Evolutionary conservation across 257 asterid genomes (phyloP).

Genomic region (Euphrasia confusa): DNA sequence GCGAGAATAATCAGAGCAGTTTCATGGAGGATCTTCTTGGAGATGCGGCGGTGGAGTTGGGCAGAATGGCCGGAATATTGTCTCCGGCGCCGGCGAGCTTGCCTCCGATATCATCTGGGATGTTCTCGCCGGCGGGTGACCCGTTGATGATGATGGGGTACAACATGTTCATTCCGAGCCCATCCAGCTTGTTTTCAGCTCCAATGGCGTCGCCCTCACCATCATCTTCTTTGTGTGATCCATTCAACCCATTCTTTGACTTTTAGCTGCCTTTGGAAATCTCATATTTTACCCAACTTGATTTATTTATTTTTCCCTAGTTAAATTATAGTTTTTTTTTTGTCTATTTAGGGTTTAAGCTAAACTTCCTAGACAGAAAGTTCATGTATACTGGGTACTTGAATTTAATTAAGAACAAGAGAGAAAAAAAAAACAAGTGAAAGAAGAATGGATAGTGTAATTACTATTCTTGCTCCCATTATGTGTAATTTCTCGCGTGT

Average conservation of each 20-base stretch:
- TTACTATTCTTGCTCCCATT: no score
- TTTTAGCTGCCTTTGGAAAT: conserved; percentile 31
- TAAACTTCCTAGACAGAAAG: conserved; percentile 29
- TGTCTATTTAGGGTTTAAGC: conserved; percentile 14
- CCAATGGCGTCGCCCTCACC: conserved; percentile 74
- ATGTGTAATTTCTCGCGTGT: no score
- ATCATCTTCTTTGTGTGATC: conserved; percentile 40
- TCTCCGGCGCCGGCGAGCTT: conserved; percentile 79
- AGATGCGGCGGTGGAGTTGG: conserved; percentile 38
- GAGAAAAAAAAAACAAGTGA: no score
- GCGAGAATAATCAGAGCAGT: neutral
- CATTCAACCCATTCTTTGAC: conserved; percentile 74
- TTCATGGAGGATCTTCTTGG: conserved; percentile 39
- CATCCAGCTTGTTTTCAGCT: conserved; percentile 59
- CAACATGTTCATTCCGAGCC: conserved; percentile 71
- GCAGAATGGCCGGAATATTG: conserved; percentile 57
- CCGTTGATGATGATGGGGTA: conserved; percentile 41
- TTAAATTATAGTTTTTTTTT: conserved; percentile 13
- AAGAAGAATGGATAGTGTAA: no score
- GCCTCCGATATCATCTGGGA: conserved; percentile 62
- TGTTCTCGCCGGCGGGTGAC: conserved; percentile 71
- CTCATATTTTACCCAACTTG: neutral
- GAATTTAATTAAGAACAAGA: no score
- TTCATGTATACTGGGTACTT: no score
- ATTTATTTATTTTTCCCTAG: no score